phyloP scores from a whole-genome alignment of 148 eudicot genomes.

The Euryodendron excelsum region DNA sequence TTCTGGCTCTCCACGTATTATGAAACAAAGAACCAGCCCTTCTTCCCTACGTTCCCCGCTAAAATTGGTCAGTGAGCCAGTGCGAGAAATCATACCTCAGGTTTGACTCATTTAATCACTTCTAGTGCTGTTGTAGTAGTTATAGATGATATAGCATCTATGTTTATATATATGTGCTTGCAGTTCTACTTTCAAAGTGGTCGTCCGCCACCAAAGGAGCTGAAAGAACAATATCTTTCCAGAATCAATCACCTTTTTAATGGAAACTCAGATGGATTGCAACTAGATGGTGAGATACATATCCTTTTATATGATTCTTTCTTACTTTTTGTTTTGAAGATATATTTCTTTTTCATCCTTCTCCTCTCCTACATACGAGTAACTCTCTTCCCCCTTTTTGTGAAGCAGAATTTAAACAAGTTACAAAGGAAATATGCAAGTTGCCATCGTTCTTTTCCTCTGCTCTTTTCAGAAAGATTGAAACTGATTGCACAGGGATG shows the following conservation, averaged over 20 bases:
- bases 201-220: slow-evolving; percentile 17
- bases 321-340: not conserved
- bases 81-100: slow-evolving; percentile 22
- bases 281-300: slow-evolving; percentile 15
- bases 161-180: not conserved
- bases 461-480: slow-evolving; percentile 37
- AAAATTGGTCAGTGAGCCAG: slow-evolving; percentile 20
- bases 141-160: not conserved
- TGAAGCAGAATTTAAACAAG: slow-evolving; percentile 31
- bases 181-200: slow-evolving; percentile 26
- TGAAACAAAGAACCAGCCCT: slow-evolving; percentile 14
- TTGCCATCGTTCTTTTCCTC: slow-evolving; percentile 37
- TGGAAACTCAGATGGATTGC: slow-evolving; percentile 15
- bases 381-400: not conserved
- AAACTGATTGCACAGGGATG: slow-evolving; percentile 27
- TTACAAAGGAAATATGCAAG: slow-evolving; percentile 40
- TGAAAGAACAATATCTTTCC: slow-evolving; percentile 15
- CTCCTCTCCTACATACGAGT: not conserved
- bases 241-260: slow-evolving; percentile 17
- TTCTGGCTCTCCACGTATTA: slow-evolving; percentile 20
- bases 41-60: slow-evolving; percentile 16
- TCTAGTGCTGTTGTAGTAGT: not conserved
- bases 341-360: not conserved
- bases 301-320: not conserved
- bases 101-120: slow-evolving; percentile 2